Percentiles rank a stretch among this genome's conserved stretches.
phyloP scores from a whole-genome alignment of 345 rosid genomes.

The Salix viminalis region DNA sequence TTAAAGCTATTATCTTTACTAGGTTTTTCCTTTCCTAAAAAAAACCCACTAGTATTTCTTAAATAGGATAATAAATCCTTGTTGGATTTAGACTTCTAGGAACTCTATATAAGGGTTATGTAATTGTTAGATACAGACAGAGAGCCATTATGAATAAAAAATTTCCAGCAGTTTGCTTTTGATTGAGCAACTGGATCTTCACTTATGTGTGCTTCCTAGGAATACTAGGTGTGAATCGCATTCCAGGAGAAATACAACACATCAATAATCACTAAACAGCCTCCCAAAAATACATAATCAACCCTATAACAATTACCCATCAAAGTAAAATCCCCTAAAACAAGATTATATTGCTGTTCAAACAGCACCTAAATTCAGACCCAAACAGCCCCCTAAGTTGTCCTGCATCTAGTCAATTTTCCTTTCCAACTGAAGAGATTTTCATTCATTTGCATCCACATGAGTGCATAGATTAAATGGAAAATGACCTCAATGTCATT shows the following conservation, averaged over 20 bases:
- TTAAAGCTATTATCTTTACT: neutral
- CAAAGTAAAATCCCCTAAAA: neutral
- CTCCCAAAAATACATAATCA: neutral
- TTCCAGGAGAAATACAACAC: neutral
- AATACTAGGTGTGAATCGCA: neutral
- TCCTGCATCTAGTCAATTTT: neutral
- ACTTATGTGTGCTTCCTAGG: neutral
- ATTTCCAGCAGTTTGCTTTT: neutral
- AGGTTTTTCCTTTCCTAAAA: neutral
- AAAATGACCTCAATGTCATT: neutral
- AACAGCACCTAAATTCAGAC: neutral
- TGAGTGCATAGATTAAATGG: neutral
- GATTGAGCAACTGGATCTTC: neutral
- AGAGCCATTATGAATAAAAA: neutral
- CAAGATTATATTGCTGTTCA: neutral
- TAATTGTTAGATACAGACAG: no score
- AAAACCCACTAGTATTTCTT: neutral
- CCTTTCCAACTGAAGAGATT: neutral
- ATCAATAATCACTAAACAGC: neutral
- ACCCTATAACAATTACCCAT: neutral
- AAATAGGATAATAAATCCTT: neutral
- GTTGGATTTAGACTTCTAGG: neutral
- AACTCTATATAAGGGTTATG: neutral
- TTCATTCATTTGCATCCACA: neutral
- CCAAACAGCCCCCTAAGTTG: neutral